Evolutionary conservation across 2,329 filamentous ascomycete genomes (phyloP), one percentile per base, ranked within the genome.

Genomic region (Colletotrichum gigasporum): DNA sequence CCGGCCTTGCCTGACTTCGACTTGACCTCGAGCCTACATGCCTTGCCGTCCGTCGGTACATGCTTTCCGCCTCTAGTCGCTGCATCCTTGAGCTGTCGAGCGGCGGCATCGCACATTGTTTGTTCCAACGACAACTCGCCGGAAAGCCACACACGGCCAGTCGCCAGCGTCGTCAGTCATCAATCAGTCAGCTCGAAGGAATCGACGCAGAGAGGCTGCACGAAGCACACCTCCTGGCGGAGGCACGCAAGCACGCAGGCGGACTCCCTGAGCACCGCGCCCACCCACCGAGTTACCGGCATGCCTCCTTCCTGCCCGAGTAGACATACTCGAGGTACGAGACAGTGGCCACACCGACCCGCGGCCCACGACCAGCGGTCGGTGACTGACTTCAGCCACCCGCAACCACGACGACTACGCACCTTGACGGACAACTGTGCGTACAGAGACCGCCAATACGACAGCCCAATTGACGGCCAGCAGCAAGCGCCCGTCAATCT

Each of bases 41-140:
- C 42, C 20, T 11, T 61, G 16, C 18, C 37, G 30, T 24, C 30
- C 18, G 12, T 24, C 26, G n/a, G n/a, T 30, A 50, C 20, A n/a
- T 61, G 16, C 18, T 30, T 37, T 24, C 30, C 18, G 12, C 30
- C 26, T 44, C 45, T 60, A 47, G 42, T 32, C 42, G 39, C 45
- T 54, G 34, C 28, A 50, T 50, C 42, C 42, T 65, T 44, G 48
- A 28, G 57, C 53, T 28, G 62, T 54, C 47, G 20, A 39, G n/a
- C 45, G 47, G 57, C 62, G 35, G 35, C 30, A 51, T 34, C 55
- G 30, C 50, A 16, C 20, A 53, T 47, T 56, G 42, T 65, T 65
- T 65, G 62, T 65, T 65, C 48, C 57, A 51, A 65, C 62, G 56
- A 65, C 61, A 53, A 39, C 39, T 24, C 42, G 20, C 11, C 26